A percentile compares a stretch with the other conserved stretches of the same genome.
Evolutionary conservation across 2,329 filamentous ascomycete species (phyloP).

Genomic region (Arthroderma uncinatum): DNA sequence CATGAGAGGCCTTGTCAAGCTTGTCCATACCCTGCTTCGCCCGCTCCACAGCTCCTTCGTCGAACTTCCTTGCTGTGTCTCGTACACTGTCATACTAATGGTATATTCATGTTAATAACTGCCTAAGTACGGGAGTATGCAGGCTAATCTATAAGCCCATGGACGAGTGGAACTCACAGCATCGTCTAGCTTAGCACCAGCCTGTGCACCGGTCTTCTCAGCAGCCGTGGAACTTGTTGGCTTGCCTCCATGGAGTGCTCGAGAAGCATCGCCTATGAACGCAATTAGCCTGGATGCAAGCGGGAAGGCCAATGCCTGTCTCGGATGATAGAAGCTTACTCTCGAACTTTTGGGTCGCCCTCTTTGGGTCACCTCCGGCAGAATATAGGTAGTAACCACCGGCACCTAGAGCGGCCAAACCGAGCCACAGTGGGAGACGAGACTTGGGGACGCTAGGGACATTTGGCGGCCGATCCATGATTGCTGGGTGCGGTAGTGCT

Average conservation of each 20-base stretch:
- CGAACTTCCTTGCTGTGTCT: slow-evolving; percentile 43
- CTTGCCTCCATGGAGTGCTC: slow-evolving; percentile 51
- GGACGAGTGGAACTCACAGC: slow-evolving; percentile 44
- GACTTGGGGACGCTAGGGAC: slow-evolving; percentile 22
- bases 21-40: slow-evolving; percentile 48
- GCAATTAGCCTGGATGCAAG: neutral
- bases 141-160: neutral
- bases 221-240: slow-evolving; percentile 32
- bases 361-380: slow-evolving; percentile 68
- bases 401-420: slow-evolving; percentile 54
- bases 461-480: slow-evolving; percentile 12
- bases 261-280: slow-evolving; percentile 62
- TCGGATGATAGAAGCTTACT: slow-evolving; percentile 43
- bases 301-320: slow-evolving; percentile 10
- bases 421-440: slow-evolving; percentile 28
- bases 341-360: slow-evolving; percentile 77
- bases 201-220: slow-evolving; percentile 53
- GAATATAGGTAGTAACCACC: slow-evolving; percentile 85
- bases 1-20: slow-evolving; percentile 53
- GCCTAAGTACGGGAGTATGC: neutral
- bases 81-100: slow-evolving; percentile 51
- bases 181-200: slow-evolving; percentile 55
- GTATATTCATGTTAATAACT: neutral
- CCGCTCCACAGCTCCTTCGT: slow-evolving; percentile 49
- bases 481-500: neutral